Base-by-base conservation (phyloP, 306 rosid genomes). In the Arachis hypogaea region DNA sequence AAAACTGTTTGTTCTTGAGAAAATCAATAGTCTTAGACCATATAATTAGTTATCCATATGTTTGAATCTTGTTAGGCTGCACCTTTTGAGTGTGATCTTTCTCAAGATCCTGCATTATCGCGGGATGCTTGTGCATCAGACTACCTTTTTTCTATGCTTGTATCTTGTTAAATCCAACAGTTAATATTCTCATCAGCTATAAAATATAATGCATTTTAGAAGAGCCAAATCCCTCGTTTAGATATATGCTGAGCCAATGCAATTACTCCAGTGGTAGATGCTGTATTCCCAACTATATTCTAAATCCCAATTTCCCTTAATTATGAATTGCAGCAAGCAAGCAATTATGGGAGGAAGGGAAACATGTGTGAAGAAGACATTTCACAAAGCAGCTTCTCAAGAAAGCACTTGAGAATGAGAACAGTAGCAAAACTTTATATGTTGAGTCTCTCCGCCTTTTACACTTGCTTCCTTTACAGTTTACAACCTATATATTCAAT, bases 401-500 rank as follows among this genome's bases (percentile, higher is more conserved):
- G 71, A 70, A 74, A 78, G 72, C 60, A 82, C 75, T 33, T 72
- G 73, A 83, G 38, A 33, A 33, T 33, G 73, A 83, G 81, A 78
- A 73, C 84, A 75, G 77, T 69, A 79, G 80, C 86, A 88, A 87
- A 92, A 88, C 87, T 90, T 74, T 44, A 73, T 8, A 76, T 59
- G 83, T 73, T 88, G 90, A 82, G 84, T 11, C 73, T 52, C 49
- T 59, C 70, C 68, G 78, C 79, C 76, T 80, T 81, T 76, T 74
- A 57, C 81, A 80, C 80, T 70, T 83, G 78, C 78, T 49, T 81
- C 74, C 90, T 92, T 92, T 92, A 92, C 98, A 91, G 69, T 84
- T 83, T 85, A 63, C 75, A 62, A 81, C 84, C 57, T 80, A 77
- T 66, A 80, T 70, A 86, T 82, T 33, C 38, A 33, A 83, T 75